A percentile compares a stretch with the other conserved stretches of the same genome.
phyloP scores from a whole-genome alignment of 225 moss, liverwort and hornwort genomes.

The Straminergon stramineum region DNA sequence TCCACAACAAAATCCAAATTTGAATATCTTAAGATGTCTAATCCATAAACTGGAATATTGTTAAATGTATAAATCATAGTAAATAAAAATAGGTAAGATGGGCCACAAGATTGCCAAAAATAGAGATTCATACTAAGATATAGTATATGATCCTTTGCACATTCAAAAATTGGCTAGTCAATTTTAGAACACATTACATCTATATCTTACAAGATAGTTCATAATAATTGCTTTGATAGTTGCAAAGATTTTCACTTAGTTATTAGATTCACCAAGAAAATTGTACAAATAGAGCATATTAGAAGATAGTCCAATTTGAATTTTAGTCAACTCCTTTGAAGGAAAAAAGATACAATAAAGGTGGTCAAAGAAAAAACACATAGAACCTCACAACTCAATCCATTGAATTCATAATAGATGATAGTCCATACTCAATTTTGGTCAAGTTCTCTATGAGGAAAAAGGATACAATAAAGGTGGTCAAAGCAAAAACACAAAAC shows the following conservation, averaged over 20 bases:
- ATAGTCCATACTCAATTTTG: neutral
- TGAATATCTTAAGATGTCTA: neutral
- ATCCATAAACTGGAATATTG: too few relatives aligned
- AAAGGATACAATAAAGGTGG: neutral
- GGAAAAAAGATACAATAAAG: neutral
- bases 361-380: neutral
- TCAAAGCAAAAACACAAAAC: neutral
- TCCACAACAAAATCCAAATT: neutral
- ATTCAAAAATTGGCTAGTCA: neutral
- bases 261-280: neutral
- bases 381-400: neutral
- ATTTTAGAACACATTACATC: rapidly evolving
- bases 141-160: rapidly evolving
- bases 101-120: neutral
- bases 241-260: neutral
- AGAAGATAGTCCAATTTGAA: neutral
- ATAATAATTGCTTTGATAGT: neutral
- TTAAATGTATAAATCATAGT: rapidly evolving
- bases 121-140: rapidly evolving
- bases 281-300: neutral
- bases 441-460: rapidly evolving
- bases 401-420: too few relatives aligned
- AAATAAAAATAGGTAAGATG: neutral
- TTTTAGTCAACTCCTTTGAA: neutral
- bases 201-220: neutral